Conservation (phyloP, 1,139 yeast genomes). For the Groenewaldozyma auringiensis region DNA sequence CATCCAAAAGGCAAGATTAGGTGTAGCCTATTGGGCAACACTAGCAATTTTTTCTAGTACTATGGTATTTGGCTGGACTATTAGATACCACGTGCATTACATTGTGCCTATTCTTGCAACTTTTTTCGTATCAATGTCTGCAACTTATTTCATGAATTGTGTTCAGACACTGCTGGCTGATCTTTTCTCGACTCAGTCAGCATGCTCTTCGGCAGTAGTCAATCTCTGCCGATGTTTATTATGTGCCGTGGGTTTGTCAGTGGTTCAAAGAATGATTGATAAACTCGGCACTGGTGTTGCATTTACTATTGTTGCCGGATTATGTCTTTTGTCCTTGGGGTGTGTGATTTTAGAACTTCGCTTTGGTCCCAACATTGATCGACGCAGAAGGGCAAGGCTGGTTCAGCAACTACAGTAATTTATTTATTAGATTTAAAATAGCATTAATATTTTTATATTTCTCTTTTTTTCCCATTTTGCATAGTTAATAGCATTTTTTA, state of each 20-base stretch:
- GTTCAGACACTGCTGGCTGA: conserved; percentile 54
- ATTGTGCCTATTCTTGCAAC: conserved; percentile 51
- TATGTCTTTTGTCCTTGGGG: conserved; percentile 21
- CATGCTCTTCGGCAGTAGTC: conserved; percentile 54
- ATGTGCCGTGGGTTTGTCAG: conserved; percentile 58
- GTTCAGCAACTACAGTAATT: neutral
- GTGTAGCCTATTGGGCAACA: conserved; percentile 30
- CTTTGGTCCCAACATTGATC: conserved; percentile 10
- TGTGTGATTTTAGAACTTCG: conserved; percentile 14
- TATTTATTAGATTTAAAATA: too few species aligned
- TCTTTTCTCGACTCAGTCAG: conserved; percentile 49
- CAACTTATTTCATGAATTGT: conserved; percentile 45
- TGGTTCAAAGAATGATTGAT: conserved; percentile 47
- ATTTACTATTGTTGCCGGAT: conserved; percentile 47
- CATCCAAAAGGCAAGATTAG: conserved; percentile 44
- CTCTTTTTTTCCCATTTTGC: neutral
- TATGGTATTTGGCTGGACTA: conserved; percentile 64
- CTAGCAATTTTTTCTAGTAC: conserved; percentile 30
- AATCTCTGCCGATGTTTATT: conserved; percentile 54
- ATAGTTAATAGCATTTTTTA: neutral
- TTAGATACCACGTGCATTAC: conserved; percentile 41
- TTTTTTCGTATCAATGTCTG: conserved; percentile 42
- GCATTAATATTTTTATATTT: neutral
- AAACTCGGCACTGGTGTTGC: conserved; percentile 56
- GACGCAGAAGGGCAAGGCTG: neutral